Conservation (phyloP, 371 early-diverging fungal genomes). For the Saksenaea vasiformis region DNA sequence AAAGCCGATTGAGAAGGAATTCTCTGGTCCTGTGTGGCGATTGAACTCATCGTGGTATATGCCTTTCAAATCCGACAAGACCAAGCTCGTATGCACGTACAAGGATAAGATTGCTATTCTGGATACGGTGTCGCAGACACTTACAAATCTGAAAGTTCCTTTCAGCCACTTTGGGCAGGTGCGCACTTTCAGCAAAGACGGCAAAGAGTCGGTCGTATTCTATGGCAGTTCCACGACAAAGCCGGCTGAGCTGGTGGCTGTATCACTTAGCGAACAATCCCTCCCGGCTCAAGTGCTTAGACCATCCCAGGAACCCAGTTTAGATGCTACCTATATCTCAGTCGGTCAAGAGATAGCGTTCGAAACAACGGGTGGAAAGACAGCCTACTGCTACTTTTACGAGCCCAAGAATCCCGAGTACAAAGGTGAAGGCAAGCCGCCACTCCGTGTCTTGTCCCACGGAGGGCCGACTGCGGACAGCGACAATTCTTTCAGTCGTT, state of each 20-base stretch:
- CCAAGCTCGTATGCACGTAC: constrained; percentile 43
- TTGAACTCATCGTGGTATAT: constrained; percentile 37
- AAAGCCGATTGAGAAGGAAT: constrained; percentile 56
- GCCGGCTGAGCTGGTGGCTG: constrained; percentile 25
- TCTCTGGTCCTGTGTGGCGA: constrained; percentile 53
- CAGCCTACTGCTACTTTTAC: constrained; percentile 66
- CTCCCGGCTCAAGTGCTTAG: constrained; percentile 9
- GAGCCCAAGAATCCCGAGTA: constrained; percentile 67
- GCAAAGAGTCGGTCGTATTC: constrained; percentile 32
- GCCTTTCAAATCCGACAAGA: constrained; percentile 45
- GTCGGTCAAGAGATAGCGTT: constrained; percentile 65
- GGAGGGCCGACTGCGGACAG: constrained; percentile 70
- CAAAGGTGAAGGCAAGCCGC: constrained; percentile 59
- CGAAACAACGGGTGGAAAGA: constrained; percentile 51
- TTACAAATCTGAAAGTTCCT: constrained; percentile 38
- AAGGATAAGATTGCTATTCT: constrained; percentile 48
- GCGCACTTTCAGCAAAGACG: constrained; percentile 33
- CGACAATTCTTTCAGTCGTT: constrained; percentile 37
- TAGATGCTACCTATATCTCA: constrained; percentile 57
- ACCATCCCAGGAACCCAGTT: constrained; percentile 16
- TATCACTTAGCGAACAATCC: constrained; percentile 10
- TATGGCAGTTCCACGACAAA: constrained; percentile 33
- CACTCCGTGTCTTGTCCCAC: constrained; percentile 69
- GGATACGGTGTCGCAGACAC: constrained; percentile 46
- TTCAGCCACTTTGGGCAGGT: constrained; percentile 35